These are phyloP conservation scores for Solanum pimpinellifolium DNA, from an alignment of 257 asterid species.

Conservation along the genomic window DNA sequence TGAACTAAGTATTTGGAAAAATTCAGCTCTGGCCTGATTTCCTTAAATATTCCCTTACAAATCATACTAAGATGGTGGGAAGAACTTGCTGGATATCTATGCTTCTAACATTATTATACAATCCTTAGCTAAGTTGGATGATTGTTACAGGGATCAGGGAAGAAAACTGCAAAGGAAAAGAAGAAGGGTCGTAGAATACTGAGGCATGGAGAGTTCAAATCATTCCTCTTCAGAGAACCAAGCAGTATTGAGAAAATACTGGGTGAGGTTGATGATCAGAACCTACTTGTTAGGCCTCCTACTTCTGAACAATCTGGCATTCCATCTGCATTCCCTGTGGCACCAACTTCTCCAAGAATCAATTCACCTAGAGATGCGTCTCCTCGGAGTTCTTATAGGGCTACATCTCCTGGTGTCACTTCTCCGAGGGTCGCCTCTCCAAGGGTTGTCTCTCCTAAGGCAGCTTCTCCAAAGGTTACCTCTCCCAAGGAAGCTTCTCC, in stretches of 20 bases:
- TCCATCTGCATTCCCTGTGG: slow-evolving; percentile 16
- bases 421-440: slow-evolving; percentile 23
- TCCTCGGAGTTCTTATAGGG: slow-evolving; percentile 25
- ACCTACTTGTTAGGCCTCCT: slow-evolving; percentile 24
- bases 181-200: slow-evolving; percentile 57
- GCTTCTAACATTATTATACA: background rate
- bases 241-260: slow-evolving; percentile 93
- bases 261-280: slow-evolving; percentile 75
- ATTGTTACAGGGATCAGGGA: slow-evolving; percentile 43
- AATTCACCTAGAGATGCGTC: slow-evolving; percentile 36
- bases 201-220: slow-evolving; percentile 51
- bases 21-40: background rate
- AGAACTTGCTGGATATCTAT: background rate
- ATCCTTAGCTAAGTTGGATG: background rate
- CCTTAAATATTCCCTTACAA: background rate
- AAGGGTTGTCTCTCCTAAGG: slow-evolving; percentile 16
- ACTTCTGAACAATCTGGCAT: slow-evolving; percentile 29
- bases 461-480: slow-evolving; percentile 19
- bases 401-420: slow-evolving; percentile 17
- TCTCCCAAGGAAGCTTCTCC: slow-evolving; percentile 17
- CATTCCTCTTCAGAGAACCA: slow-evolving; percentile 73
- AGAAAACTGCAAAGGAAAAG: slow-evolving; percentile 58
- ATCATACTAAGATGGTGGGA: background rate
- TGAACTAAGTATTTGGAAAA: background rate
- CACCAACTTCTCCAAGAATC: slow-evolving; percentile 35